Base-by-base conservation (phyloP, 1,139 yeast genomes). In the Geotrichum macrosporum region DNA sequence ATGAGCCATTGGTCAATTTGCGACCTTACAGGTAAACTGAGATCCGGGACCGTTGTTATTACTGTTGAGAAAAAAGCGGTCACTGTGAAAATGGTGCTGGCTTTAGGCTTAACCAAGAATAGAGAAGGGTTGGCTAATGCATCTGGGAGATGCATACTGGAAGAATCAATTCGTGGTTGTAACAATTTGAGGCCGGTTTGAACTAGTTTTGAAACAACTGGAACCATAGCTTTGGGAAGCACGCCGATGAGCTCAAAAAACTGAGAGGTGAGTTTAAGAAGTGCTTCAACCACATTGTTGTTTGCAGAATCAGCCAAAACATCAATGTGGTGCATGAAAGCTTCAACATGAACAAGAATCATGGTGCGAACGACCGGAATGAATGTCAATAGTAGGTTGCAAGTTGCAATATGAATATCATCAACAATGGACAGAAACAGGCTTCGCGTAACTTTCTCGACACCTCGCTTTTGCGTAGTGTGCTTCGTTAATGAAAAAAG, bases 11-110 rank as follows among this genome's bases (percentile, higher is more conserved):
- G 74, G 61, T 80, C 73, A 24, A 86, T 73, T 52, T 75, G 76
- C 44, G 81, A 73, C 53, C 83, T 77, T 52, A 80, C 80, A 4
- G 84, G 77, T 1, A 85, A 71, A 1, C 88, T 78, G 36, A 86
- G 63, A 10, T 62, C 64, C 8, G 71, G 70, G 50, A 75, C 72
- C 47, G 72, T 74, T n/a, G 68, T 63, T 15, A 85, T 63, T 4
- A 81, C 65, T 1, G 69, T 59, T 22, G 66, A 66, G 50, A 83
- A 71, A 57, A 85, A 83, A 1, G 55, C 49, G 50, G 78, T 69
- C 2, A 81, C 71, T 0, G 64, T 57, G 4, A 55, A 50, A 13
- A 71, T 55, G 9, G 80, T 74, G 1, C 52, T 31, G 0, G 51
- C 39, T 1, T 80, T 68, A 4, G 79, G 72, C 2, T 70, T 62